Evolutionary conservation across 306 rosid genomes (phyloP), one percentile per base, ranked within the genome.

Genomic region (peach (Prunus persica)): DNA sequence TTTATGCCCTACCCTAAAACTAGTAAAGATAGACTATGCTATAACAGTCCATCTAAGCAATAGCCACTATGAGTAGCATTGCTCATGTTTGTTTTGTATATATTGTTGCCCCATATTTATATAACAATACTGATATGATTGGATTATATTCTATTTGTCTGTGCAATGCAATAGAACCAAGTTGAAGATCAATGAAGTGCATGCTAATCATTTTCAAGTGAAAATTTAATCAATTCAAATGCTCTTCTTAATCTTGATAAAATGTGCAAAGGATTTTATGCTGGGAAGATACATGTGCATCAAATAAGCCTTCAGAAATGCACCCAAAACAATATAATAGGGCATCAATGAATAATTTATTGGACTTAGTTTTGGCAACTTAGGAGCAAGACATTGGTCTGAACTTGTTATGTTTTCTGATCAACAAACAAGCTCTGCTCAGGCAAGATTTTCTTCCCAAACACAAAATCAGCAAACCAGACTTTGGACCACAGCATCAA

Each of bases 371-470:
- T 34, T 19, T 2, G 67, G 65, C 65, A 60, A 16, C 6, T 22
- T 47, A 15, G 74, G 11, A 69, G 45, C 13, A 61, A 2, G 66
- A 49, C 60, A 49, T 68, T 24, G 60, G 10, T 27, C 8, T 27
- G 27, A 49, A 69, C 60, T 25, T 50, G 41, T 16, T 19, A 2
- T 49, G 62, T 70, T 56, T 9, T 19, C 47, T 32, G 2, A 50
- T 28, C 63, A 70, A 19, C 62, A 19, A 70, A 70, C 74, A 70
- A 11, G 56, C 20, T 47, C 74, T 70, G 70, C 7, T 38, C 28
- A 41, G 14, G 28, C 7, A 30, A 54, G 64, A 71, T 71, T 71
- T 71, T 50, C 46, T 50, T 38, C 27, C 45, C 27, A 11, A 51
- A 18, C 74, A 52, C 2, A 52, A 67, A 18, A 52, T 51, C 24